Evolutionary conservation across 495 filamentous ascomycete genomes (phyloP).

Genomic region (Aspergillus mulundensis): DNA sequence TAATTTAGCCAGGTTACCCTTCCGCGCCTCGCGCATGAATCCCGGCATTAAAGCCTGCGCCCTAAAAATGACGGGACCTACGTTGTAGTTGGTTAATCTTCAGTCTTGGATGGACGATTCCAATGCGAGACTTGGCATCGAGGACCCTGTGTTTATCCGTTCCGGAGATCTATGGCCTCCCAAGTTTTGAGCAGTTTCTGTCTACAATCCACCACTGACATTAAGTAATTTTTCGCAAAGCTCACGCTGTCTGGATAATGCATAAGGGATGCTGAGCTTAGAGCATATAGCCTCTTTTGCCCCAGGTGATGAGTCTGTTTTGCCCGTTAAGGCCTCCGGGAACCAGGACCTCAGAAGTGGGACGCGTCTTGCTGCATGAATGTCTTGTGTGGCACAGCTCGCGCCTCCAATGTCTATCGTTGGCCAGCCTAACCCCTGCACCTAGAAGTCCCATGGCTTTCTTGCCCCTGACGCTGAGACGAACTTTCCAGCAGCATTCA

Average conservation of each 20-base stretch:
- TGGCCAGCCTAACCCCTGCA: not conserved
- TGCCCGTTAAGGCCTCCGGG: not conserved
- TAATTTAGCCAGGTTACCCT: no score
- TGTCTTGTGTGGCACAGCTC: not conserved
- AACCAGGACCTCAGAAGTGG: not conserved
- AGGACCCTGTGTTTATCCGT: slow-evolving; percentile 5
- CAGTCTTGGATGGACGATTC: slow-evolving; percentile 8
- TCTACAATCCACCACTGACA: no score
- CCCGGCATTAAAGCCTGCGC: no score
- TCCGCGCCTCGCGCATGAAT: no score
- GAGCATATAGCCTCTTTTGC: not conserved
- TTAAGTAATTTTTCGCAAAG: not conserved
- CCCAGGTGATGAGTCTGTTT: not conserved
- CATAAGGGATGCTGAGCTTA: not conserved
- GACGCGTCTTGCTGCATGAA: not conserved
- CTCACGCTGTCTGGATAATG: not conserved
- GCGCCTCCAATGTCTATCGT: not conserved
- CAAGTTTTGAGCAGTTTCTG: not conserved
- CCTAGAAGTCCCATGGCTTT: not conserved
- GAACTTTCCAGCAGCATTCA: not conserved
- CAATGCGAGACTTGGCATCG: slow-evolving; percentile 3
- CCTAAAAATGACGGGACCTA: no score
- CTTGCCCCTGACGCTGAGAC: not conserved
- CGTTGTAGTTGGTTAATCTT: not conserved
- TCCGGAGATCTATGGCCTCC: not conserved